These are phyloP conservation scores for Calonectria fujianensis DNA, from an alignment of 2,329 filamentous ascomycete species.

Conservation along the genomic window DNA sequence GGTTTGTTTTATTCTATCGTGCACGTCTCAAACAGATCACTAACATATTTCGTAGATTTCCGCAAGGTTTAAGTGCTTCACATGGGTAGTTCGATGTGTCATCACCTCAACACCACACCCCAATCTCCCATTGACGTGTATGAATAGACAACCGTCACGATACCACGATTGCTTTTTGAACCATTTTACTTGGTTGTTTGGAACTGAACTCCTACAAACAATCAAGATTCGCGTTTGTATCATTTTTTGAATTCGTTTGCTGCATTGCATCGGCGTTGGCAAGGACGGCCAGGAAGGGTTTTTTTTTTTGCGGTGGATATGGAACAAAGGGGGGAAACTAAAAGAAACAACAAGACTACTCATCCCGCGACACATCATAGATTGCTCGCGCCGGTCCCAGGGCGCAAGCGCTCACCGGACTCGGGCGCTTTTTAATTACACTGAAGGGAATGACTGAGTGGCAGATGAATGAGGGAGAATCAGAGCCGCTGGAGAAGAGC, in stretches of 20 bases:
- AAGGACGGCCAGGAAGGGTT: slow-evolving; percentile 58
- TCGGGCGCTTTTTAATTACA: slow-evolving; percentile 58
- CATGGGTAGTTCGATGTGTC: slow-evolving; percentile 33
- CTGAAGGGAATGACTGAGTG: slow-evolving; percentile 51
- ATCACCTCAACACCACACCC: slow-evolving; percentile 37
- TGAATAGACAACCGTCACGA: slow-evolving; percentile 67
- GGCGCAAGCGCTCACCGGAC: slow-evolving; percentile 53
- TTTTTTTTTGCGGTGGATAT: slow-evolving; percentile 56
- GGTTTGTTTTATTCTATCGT: slow-evolving; percentile 70
- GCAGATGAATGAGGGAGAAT: slow-evolving; percentile 41
- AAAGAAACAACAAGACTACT: slow-evolving; percentile 61
- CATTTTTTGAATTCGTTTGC: slow-evolving; percentile 59
- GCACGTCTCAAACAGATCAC: background rate
- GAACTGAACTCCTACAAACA: slow-evolving; percentile 49
- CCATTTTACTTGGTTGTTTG: slow-evolving; percentile 43
- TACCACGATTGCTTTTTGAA: slow-evolving; percentile 66
- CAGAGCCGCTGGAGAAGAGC: slow-evolving; percentile 31
- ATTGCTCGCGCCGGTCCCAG: slow-evolving; percentile 59
- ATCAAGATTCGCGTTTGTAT: slow-evolving; percentile 59
- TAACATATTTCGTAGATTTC: slow-evolving; percentile 66
- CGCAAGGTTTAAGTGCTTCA: slow-evolving; percentile 70
- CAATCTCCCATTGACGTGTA: slow-evolving; percentile 60
- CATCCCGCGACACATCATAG: slow-evolving; percentile 63
- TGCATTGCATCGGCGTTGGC: slow-evolving; percentile 78
- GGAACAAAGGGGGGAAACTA: slow-evolving; percentile 56